Conservation (phyloP, 345 rosid genomes). For the Citrus maxima region DNA sequence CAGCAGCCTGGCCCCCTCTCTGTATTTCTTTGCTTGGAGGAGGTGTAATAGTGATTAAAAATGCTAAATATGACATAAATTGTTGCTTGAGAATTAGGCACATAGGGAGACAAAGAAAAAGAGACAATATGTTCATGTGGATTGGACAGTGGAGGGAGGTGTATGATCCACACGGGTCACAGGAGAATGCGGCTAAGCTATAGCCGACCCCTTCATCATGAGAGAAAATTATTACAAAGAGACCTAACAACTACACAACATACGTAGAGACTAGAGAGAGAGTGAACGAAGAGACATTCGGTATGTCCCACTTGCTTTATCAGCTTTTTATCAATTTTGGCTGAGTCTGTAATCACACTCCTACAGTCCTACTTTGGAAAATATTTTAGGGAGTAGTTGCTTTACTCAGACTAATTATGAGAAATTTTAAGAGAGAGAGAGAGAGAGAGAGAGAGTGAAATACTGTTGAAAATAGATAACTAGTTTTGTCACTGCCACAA, state of each 20-base stretch:
- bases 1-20: neutral
- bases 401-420: slow-evolving; percentile 21
- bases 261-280: neutral
- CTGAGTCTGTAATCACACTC: neutral
- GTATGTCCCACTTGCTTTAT: slow-evolving; percentile 10
- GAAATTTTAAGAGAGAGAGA: neutral
- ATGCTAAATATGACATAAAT: neutral
- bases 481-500: neutral
- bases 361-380: slow-evolving; percentile 2
- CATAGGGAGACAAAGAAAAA: slow-evolving; percentile 15
- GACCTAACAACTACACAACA: neutral
- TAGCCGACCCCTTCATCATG: neutral
- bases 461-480: too few species aligned
- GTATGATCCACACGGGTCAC: neutral
- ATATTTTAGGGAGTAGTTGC: slow-evolving; percentile 27
- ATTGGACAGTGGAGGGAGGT: slow-evolving; percentile 7
- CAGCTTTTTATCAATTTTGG: neutral
- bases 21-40: neutral
- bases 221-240: neutral
- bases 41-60: neutral
- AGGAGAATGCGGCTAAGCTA: neutral
- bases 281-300: slow-evolving; percentile 9
- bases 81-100: neutral
- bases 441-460: neutral
- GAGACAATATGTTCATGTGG: slow-evolving; percentile 15